These are phyloP conservation scores for Aspergillus sp. DNA, from an alignment of 2,329 filamentous ascomycete genomes.

Conservation along the genomic window DNA sequence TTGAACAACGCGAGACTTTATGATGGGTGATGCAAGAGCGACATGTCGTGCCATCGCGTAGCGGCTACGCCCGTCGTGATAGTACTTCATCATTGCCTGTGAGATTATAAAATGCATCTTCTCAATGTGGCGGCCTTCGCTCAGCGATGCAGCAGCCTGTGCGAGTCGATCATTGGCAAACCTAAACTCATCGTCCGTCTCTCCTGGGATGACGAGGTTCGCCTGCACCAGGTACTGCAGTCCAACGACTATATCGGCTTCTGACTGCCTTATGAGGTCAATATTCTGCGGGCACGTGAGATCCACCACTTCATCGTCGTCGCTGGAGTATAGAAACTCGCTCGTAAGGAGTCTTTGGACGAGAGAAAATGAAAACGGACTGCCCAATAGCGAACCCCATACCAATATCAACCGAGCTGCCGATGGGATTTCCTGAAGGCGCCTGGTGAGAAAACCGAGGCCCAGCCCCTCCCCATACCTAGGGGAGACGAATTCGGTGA, in stretches of 20 bases:
- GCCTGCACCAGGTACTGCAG: conserved; percentile 73
- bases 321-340: conserved; percentile 54
- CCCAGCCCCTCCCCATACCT: conserved; percentile 71
- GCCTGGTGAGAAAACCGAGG: conserved; percentile 69
- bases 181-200: conserved; percentile 75
- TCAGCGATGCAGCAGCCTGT: conserved; percentile 60
- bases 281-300: conserved; percentile 30
- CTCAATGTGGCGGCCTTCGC: conserved; percentile 54
- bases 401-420: conserved; percentile 69
- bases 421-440: conserved; percentile 64
- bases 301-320: conserved; percentile 34
- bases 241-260: conserved; percentile 58
- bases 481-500: conserved; percentile 71
- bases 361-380: conserved; percentile 72
- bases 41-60: conserved; percentile 75
- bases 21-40: conserved; percentile 64
- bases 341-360: conserved; percentile 68
- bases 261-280: conserved; percentile 49
- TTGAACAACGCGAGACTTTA: conserved; percentile 54
- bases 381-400: conserved; percentile 78
- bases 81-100: conserved; percentile 67
- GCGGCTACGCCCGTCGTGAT: conserved; percentile 51
- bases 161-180: conserved; percentile 86
- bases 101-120: conserved; percentile 91
- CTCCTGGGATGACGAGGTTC: conserved; percentile 71